Evolutionary conservation across 2,329 filamentous ascomycete species (phyloP), one percentile per base, ranked within the genome.

Genomic region (Lecanicillium sp.): DNA sequence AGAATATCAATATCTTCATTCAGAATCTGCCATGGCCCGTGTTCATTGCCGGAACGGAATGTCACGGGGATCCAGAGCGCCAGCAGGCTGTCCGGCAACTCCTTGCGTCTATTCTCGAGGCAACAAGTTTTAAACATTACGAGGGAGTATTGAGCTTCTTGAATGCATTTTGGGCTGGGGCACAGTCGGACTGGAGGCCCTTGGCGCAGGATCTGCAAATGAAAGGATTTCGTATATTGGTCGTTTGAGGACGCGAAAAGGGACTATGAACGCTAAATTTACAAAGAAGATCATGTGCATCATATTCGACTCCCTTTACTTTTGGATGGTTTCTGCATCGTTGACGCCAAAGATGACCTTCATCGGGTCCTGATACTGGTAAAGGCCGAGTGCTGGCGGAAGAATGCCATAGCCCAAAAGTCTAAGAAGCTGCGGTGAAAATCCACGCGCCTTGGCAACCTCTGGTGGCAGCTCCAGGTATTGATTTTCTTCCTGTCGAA

Each of bases 321-420:
- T 56, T 15, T 53, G 44, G 20, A 61, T 51, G 0, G 59, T 62
- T 34, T 62, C 57, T 33, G 59, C 55, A 37, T 62, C 60, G 18
- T 57, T 46, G 12, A 63, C 55, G 1, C 55, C 55, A 36, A 61
- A 62, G 12, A 62, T 46, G 14, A 54, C 49, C 35, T 53, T 51
- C 57, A 62, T 62, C 0, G 59, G 60, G 35, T 62, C 59, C 33
- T 60, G 55, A 17, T 60, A 62, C 33, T 58, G 50, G 37, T 55
- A 55, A 36, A 63, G 52, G 2, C 60, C 59, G 3, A 61, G 48
- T 2, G 54, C 58, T 2, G 60, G 59, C 6, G 54, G 49, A 20
- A 46, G 53, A 12, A 62, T 45, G 1, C 58, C 57, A 36, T 61
- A 60, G 2, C 58, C 58, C 3, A 60, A 40, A 5, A 60, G 46